Percentiles rank a stretch among this genome's conserved stretches.
Conservation (phyloP, 2,329 filamentous ascomycete genomes). For the Xylogone sp. region DNA sequence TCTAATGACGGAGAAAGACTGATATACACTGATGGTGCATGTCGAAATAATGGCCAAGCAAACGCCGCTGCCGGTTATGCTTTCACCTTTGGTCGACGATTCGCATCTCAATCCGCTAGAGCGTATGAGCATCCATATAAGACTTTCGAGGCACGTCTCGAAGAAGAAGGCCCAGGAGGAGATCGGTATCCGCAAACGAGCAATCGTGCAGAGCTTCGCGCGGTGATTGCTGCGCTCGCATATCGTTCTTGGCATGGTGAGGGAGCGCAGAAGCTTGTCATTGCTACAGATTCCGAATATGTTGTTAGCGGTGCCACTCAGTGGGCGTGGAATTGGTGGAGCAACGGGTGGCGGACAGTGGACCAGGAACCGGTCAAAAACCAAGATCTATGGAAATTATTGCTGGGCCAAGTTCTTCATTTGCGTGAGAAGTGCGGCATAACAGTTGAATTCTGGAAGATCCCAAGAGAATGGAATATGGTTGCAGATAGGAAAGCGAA, state of each 20-base stretch:
- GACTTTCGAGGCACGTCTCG: conserved; percentile 28
- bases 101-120: too few relatives aligned
- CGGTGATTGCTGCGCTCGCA: conserved; percentile 46
- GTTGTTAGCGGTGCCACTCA: conserved; percentile 41
- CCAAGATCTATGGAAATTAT: conserved; percentile 46
- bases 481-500: conserved; percentile 39
- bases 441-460: conserved; percentile 43
- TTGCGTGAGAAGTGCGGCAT: conserved; percentile 23
- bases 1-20: conserved; percentile 29
- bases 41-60: conserved; percentile 36
- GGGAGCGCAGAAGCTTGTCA: conserved; percentile 37
- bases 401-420: conserved; percentile 38
- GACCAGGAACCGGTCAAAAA: conserved; percentile 39
- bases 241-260: conserved; percentile 41
- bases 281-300: conserved; percentile 53
- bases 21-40: conserved; percentile 44
- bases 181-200: conserved; percentile 36
- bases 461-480: conserved; percentile 39
- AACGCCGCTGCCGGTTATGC: conserved; percentile 38
- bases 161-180: conserved; percentile 39
- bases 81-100: conserved; percentile 24
- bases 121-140: too few relatives aligned
- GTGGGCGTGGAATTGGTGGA: conserved; percentile 40
- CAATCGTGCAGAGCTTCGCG: conserved; percentile 53
- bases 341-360: conserved; percentile 39